Base-by-base conservation (phyloP, 2,329 filamentous ascomycete genomes). In the Microdochium bolleyi region DNA sequence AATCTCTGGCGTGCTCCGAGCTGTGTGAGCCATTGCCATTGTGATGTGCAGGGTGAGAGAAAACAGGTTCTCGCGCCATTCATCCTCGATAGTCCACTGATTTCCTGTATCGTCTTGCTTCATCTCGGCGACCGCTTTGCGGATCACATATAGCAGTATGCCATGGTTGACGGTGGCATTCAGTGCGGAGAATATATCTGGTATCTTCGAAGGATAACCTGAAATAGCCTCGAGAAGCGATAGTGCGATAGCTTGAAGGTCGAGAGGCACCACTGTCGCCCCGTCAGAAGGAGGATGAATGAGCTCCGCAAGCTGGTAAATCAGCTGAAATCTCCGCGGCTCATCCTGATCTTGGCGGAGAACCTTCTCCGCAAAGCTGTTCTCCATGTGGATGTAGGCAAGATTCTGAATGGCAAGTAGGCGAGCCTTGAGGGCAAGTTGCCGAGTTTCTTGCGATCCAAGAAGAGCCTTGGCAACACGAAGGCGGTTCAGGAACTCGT, bases 161-260 rank as follows among this genome's bases (percentile, higher is more conserved):
- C 94, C 95, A 62, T 99, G 95, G 62, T 95, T 97, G 37, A 97
- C 92, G 60, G 92, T 96, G 52, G 95, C 89, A 62, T 91, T 95
- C 44, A 99, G 75, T n/a, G 94, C 91, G 44, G 89, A 85, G 57
- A 91, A 85, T 24, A 99, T 87, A 66, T 99, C 94, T 32, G 83
- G 75, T 27, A 86, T 82, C 63, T 90, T 92, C 53, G 79, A 74
- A 61, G 88, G 86, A 65, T 89, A 89, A 64, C 84, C 87, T 7
- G 89, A 84, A 53, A 99, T 77, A n/a, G 89, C 88, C 65, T 96
- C 91, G 50, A 99, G 76, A 1, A 92, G 80, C 51, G 83, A 81
- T 51, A 99, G 76, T 8, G 90, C 88, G 55, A 92, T 83, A 2
- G 89, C 89, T 67, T 97, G 92, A 22, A 95, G 74, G 69, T 85